These are phyloP conservation scores for Thelonectria rubi DNA, from an alignment of 2,329 filamentous ascomycete genomes.

Conservation along the genomic window DNA sequence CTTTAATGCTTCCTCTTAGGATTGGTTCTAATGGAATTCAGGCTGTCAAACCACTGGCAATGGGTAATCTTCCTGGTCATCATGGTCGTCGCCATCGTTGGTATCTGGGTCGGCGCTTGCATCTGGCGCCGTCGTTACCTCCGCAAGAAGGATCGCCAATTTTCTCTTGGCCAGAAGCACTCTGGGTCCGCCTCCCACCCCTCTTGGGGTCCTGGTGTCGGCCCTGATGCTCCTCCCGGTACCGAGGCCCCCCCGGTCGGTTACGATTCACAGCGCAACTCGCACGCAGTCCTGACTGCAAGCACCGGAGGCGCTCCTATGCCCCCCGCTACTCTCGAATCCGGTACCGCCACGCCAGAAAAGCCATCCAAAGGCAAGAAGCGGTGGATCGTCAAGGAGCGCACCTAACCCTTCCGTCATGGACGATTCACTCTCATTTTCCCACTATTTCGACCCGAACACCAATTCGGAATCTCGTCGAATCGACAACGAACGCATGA, in stretches of 20 bases:
- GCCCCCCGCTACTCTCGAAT: slow-evolving; percentile 1
- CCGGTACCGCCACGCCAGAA: no score
- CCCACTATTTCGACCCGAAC: slow-evolving; percentile 16
- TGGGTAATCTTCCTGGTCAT: slow-evolving; percentile 87
- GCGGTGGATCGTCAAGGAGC: slow-evolving; percentile 56
- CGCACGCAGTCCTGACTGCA: slow-evolving; percentile 37
- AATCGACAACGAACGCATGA: slow-evolving; percentile 32
- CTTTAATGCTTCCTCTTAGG: not conserved
- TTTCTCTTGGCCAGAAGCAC: slow-evolving; percentile 49
- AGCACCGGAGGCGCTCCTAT: slow-evolving; percentile 17
- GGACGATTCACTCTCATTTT: slow-evolving; percentile 19
- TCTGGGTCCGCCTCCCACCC: slow-evolving; percentile 49
- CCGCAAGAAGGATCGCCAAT: slow-evolving; percentile 70
- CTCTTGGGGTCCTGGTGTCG: slow-evolving; percentile 49
- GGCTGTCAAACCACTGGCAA: slow-evolving; percentile 75
- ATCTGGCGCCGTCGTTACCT: slow-evolving; percentile 79
- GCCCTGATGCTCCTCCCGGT: slow-evolving; percentile 43
- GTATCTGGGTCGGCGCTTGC: slow-evolving; percentile 73
- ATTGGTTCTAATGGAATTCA: slow-evolving; percentile 44
- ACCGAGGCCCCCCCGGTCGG: slow-evolving; percentile 31
- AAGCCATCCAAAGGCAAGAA: slow-evolving; percentile 56
- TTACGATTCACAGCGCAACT: slow-evolving; percentile 41
- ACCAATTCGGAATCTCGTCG: slow-evolving; percentile 23
- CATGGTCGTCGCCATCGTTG: slow-evolving; percentile 73
- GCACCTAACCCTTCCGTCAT: slow-evolving; percentile 48